Percentiles rank a stretch among this genome's conserved stretches.
Conservation (phyloP, 2,329 filamentous ascomycete species). For the Aspergillus ustus region DNA sequence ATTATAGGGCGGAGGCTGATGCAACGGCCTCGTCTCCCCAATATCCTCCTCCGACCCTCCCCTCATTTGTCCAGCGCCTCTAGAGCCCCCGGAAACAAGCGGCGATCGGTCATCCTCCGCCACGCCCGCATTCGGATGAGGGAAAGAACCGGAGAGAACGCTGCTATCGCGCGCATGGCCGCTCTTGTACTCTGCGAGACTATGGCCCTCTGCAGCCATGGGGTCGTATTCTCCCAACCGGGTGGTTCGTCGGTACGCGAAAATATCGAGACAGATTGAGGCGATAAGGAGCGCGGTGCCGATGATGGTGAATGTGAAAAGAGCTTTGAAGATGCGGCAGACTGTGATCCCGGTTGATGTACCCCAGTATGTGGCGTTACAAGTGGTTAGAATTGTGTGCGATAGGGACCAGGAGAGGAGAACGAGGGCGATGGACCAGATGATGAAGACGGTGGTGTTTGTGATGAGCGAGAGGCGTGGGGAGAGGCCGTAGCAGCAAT, state of each 20-base stretch:
- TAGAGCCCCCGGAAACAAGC: conserved; percentile 9
- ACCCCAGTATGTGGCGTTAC: conserved; percentile 57
- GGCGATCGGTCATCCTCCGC: conserved; percentile 13
- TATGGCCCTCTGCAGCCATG: conserved; percentile 39
- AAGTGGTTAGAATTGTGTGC: conserved; percentile 57
- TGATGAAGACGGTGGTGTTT: conserved; percentile 53
- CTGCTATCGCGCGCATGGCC: conserved; percentile 23
- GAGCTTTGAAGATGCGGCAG: conserved; percentile 62
- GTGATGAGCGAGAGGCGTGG: conserved; percentile 56
- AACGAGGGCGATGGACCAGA: conserved; percentile 59
- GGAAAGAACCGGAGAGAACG: conserved; percentile 16
- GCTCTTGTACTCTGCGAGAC: conserved; percentile 43
- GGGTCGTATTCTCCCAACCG: conserved; percentile 54
- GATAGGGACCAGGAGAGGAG: conserved; percentile 60
- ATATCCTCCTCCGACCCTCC: conserved; percentile 5
- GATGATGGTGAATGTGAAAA: conserved; percentile 61
- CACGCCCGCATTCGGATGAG: not conserved
- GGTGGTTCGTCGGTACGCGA: conserved; percentile 51
- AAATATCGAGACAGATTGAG: conserved; percentile 56
- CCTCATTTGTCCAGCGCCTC: not conserved
- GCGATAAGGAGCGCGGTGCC: conserved; percentile 53
- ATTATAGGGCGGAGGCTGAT: conserved; percentile 27
- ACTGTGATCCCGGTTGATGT: conserved; percentile 59
- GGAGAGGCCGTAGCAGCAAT: conserved; percentile 58
- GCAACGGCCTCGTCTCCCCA: conserved; percentile 3